Evolutionary conservation across 495 filamentous ascomycete species (phyloP).

Genomic region (Rhizodiscina lignyota): DNA sequence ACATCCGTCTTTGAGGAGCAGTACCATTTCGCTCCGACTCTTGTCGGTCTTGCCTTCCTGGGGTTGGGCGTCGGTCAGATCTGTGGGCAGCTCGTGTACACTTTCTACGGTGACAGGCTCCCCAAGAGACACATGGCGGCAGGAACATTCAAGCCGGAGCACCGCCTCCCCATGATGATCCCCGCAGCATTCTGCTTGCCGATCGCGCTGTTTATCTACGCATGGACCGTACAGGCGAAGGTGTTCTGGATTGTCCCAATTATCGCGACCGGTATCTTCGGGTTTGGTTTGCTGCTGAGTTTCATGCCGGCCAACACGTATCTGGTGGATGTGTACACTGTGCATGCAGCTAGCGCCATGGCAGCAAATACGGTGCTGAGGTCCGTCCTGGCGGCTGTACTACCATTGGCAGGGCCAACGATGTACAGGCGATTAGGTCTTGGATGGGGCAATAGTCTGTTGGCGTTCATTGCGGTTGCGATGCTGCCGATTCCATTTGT

Average conservation of each 20-base stretch:
- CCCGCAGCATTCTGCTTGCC: slow-evolving; percentile 12
- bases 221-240: slow-evolving; percentile 16
- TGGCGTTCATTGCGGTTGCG: slow-evolving; percentile 8
- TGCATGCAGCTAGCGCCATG: slow-evolving; percentile 15
- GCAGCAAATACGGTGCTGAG: slow-evolving; percentile 15
- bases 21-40: slow-evolving; percentile 25
- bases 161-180: slow-evolving; percentile 15
- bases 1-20: slow-evolving; percentile 37
- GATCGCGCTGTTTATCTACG: slow-evolving; percentile 20
- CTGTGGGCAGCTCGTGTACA: slow-evolving; percentile 13
- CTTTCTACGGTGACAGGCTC: slow-evolving; percentile 10
- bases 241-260: slow-evolving; percentile 19
- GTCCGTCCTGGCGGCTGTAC: slow-evolving; percentile 8
- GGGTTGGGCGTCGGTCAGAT: slow-evolving; percentile 16
- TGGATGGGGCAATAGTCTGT: slow-evolving; percentile 12
- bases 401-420: slow-evolving; percentile 10
- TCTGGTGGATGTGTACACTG: slow-evolving; percentile 15
- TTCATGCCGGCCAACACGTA: slow-evolving; percentile 19
- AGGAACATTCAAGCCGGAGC: slow-evolving; percentile 16
- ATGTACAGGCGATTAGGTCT: slow-evolving; percentile 7
- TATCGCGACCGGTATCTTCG: slow-evolving; percentile 13
- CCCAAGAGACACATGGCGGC: slow-evolving; percentile 6
- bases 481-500: slow-evolving; percentile 33
- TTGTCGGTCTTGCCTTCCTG: slow-evolving; percentile 18
- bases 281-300: slow-evolving; percentile 16